Conservation (phyloP, 2,329 filamentous ascomycete genomes). For the Thielaviopsis euricoi region DNA sequence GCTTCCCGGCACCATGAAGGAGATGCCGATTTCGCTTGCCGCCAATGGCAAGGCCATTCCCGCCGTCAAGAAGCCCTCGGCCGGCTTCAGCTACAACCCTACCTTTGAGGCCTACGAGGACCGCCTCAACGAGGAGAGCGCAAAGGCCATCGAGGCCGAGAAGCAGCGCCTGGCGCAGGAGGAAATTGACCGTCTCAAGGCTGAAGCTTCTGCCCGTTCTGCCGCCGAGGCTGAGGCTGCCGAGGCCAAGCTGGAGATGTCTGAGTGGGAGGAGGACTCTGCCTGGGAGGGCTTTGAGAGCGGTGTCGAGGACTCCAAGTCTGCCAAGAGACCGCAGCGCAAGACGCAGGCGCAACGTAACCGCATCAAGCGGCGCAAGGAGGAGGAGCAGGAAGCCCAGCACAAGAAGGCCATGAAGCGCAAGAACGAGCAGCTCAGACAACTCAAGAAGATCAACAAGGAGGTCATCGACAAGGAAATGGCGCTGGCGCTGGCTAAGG, state of each 20-base stretch:
- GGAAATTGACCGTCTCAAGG: slow-evolving; percentile 47
- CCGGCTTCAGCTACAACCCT: slow-evolving; percentile 86
- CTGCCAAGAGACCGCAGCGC: slow-evolving; percentile 56
- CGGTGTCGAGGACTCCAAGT: slow-evolving; percentile 48
- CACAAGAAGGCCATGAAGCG: slow-evolving; percentile 62
- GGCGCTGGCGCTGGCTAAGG: slow-evolving; percentile 24
- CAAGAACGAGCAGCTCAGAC: slow-evolving; percentile 53
- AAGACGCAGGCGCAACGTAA: slow-evolving; percentile 82
- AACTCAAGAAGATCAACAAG: slow-evolving; percentile 53
- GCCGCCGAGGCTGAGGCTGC: slow-evolving; percentile 61
- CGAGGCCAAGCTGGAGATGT: slow-evolving; percentile 46
- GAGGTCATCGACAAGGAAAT: slow-evolving; percentile 43
- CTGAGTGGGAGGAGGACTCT: slow-evolving; percentile 70
- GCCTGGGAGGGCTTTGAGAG: slow-evolving; percentile 86
- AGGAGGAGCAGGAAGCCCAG: slow-evolving; percentile 59
- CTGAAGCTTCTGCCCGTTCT: slow-evolving; percentile 52
- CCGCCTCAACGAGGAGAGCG: slow-evolving; percentile 56
- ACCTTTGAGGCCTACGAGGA: slow-evolving; percentile 71
- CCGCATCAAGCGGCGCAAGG: slow-evolving; percentile 74
- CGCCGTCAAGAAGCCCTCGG: slow-evolving; percentile 61
- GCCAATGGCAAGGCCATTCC: slow-evolving; percentile 66
- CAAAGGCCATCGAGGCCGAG: slow-evolving; percentile 66
- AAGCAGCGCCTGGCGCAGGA: slow-evolving; percentile 52
- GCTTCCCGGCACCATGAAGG: slow-evolving; percentile 58
- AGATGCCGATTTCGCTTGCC: slow-evolving; percentile 66